phyloP scores from a whole-genome alignment of 441 rosid genomes.

The Arabidopsis lyrata region DNA sequence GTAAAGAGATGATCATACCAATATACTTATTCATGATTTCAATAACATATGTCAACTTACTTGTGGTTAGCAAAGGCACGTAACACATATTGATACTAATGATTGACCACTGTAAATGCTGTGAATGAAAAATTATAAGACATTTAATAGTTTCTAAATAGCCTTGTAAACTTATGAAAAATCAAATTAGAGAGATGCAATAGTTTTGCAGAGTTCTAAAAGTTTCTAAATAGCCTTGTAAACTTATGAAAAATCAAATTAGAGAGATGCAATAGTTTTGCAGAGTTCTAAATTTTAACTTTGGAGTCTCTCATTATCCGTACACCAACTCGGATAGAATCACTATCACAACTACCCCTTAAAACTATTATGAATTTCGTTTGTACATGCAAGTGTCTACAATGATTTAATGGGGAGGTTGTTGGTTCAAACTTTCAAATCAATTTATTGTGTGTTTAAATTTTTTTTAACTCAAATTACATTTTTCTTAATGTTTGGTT shows the following conservation, averaged over 20 bases:
- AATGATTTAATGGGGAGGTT: constrained; percentile 19
- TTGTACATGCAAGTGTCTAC: constrained; percentile 34
- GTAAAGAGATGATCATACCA: too few species aligned
- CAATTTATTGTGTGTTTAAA: background rate
- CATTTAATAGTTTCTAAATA: background rate
- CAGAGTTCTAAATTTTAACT: background rate
- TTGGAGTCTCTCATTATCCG: background rate
- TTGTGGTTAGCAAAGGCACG: background rate
- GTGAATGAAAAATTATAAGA: background rate
- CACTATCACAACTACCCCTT: constrained; percentile 37
- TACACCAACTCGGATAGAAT: constrained; percentile 4
- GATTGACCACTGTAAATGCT: too few species aligned
- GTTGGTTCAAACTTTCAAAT: constrained; percentile 11
- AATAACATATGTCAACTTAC: background rate
- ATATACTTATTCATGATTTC: too few species aligned
- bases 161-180: background rate
- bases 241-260: background rate
- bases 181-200: background rate
- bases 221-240: background rate
- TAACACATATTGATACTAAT: background rate
- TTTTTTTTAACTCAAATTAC: background rate
- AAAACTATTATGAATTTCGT: constrained; percentile 26
- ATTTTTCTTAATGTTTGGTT: background rate
- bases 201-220: background rate
- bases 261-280: background rate